Evolutionary conservation across 148 eudicot genomes (phyloP).

Genomic region (Rhododendron kiyosumense): DNA sequence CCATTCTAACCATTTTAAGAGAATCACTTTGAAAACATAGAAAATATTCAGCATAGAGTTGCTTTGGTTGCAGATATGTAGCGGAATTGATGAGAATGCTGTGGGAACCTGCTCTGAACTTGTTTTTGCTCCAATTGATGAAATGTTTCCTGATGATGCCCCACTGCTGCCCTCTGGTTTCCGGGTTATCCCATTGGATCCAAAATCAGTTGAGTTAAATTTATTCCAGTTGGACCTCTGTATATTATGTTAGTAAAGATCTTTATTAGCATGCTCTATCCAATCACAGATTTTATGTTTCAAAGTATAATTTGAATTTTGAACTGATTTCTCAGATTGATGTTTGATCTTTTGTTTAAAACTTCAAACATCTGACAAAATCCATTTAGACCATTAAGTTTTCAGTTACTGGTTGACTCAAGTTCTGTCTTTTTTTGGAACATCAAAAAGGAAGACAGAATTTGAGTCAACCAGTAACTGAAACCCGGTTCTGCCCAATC

Average conservation of each 20-base stretch:
- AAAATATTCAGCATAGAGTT: constrained; percentile 12
- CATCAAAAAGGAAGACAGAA: no score
- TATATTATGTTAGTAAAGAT: background rate
- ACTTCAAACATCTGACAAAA: background rate
- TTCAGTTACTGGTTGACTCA: background rate
- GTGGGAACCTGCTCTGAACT: constrained; percentile 93
- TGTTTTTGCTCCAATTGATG: constrained; percentile 97
- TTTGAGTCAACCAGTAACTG: background rate
- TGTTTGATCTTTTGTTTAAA: background rate
- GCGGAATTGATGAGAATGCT: constrained; percentile 81
- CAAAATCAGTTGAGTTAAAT: constrained; percentile 67
- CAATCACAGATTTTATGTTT: background rate
- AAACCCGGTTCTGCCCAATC: background rate
- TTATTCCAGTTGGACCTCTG: background rate
- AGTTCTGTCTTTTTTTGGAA: background rate
- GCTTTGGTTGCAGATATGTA: constrained; percentile 60
- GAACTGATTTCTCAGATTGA: background rate
- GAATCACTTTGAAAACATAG: background rate
- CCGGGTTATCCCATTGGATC: constrained; percentile 79
- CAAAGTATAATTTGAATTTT: background rate
- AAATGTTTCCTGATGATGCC: constrained; percentile 95
- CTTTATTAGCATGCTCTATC: background rate
- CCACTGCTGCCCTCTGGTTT: constrained; percentile 90
- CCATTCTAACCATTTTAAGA: background rate
- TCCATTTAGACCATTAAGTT: background rate